Evolutionary conservation across 208 protist genomes (phyloP).

Genomic region (Crithidia acanthocephali): DNA sequence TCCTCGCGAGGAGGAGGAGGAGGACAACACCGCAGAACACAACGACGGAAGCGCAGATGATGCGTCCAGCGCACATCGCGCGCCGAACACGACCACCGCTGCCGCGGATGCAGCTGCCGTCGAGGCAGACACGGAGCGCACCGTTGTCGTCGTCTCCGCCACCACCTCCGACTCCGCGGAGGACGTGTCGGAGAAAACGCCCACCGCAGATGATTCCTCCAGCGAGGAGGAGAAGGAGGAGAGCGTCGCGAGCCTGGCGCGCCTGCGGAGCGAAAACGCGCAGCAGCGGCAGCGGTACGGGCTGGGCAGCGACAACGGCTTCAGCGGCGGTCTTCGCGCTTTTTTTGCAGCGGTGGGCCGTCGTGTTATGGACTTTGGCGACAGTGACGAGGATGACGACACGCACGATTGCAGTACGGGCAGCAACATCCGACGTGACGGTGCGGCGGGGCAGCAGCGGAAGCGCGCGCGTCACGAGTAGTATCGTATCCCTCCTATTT

Average conservation of each 20-base stretch:
- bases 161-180: background rate
- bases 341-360: conserved; percentile 52
- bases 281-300: conserved; percentile 19
- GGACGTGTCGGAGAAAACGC: too few species aligned
- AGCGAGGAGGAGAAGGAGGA: background rate
- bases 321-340: conserved; percentile 22
- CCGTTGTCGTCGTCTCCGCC: too few species aligned
- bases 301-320: conserved; percentile 17
- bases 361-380: conserved; percentile 47
- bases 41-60: background rate
- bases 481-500: too few species aligned
- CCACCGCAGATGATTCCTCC: too few species aligned
- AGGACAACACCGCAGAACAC: background rate
- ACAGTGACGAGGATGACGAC: conserved; percentile 37
- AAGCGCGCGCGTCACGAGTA: conserved; percentile 34
- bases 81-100: too few species aligned
- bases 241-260: background rate
- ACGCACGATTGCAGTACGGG: conserved; percentile 13
- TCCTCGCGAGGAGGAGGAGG: conserved; percentile 6
- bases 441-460: background rate
- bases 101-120: too few species aligned
- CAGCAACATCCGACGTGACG: background rate
- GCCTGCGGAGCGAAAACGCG: background rate
- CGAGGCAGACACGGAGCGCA: too few species aligned
- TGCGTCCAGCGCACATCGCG: background rate